These are phyloP conservation scores for Xylariaceae sp. DNA, from an alignment of 2,329 filamentous ascomycete genomes.

Conservation along the genomic window DNA sequence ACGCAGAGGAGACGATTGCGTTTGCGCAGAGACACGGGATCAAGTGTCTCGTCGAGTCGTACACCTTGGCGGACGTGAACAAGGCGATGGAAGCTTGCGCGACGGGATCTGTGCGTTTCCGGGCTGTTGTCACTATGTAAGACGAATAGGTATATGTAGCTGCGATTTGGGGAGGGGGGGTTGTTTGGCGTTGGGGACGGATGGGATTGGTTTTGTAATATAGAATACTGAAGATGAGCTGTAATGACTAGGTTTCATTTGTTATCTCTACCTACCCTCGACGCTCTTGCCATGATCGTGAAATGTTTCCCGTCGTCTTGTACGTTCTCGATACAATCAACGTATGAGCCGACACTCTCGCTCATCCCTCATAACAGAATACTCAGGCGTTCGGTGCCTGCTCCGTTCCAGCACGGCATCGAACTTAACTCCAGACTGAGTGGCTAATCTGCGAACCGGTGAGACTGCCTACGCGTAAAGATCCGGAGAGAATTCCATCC, in stretches of 20 bases:
- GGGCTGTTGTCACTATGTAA: slow-evolving; percentile 41
- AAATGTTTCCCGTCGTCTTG: too few relatives aligned
- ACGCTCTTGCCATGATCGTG: too few relatives aligned
- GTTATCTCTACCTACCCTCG: too few relatives aligned
- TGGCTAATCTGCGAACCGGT: too few relatives aligned
- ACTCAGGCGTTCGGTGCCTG: too few relatives aligned
- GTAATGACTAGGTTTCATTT: not conserved
- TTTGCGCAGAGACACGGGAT: slow-evolving; percentile 59
- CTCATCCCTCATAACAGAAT: too few relatives aligned
- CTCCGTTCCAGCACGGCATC: too few relatives aligned
- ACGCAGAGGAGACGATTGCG: slow-evolving; percentile 60
- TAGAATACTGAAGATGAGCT: not conserved
- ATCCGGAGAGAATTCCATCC: too few relatives aligned
- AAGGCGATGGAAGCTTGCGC: slow-evolving; percentile 41
- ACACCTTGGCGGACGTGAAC: slow-evolving; percentile 48
- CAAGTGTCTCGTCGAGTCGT: slow-evolving; percentile 61
- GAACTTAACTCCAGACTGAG: too few relatives aligned
- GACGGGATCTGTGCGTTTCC: slow-evolving; percentile 41
- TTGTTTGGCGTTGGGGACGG: not conserved
- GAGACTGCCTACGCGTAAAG: too few relatives aligned
- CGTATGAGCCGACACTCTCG: too few relatives aligned
- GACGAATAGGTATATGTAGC: not conserved
- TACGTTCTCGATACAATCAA: too few relatives aligned
- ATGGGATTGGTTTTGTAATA: not conserved
- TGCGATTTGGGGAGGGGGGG: not conserved